These are phyloP conservation scores for Phialemonium atrogriseum DNA, from an alignment of 2,329 filamentous ascomycete genomes.

Conservation along the genomic window DNA sequence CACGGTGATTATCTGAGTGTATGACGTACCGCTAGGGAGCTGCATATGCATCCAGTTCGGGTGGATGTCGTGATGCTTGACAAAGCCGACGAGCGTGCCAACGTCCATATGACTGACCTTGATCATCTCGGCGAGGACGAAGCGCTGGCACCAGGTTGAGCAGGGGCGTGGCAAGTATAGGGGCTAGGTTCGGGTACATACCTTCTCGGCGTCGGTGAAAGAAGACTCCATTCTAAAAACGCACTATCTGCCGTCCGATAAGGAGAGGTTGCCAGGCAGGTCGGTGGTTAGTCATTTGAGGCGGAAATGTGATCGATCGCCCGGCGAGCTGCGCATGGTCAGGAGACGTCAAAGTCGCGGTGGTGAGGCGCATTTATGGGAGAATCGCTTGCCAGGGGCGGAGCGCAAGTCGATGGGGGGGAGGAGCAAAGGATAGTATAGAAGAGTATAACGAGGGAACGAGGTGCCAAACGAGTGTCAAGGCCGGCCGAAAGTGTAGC, in stretches of 20 bases:
- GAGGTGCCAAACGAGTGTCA: constrained; percentile 3
- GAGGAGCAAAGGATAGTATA: not conserved
- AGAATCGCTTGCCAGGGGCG: not conserved
- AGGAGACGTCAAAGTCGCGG: constrained; percentile 9
- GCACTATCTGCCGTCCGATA: constrained; percentile 8
- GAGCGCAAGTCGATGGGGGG: not conserved
- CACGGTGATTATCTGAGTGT: too few relatives aligned
- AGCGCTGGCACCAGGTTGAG: constrained; percentile 43
- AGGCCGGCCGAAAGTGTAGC: not conserved
- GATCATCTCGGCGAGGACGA: constrained; percentile 49
- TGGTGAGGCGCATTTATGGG: constrained; percentile 14
- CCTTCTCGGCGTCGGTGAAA: constrained; percentile 46
- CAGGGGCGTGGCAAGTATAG: constrained; percentile 4
- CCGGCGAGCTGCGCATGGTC: constrained; percentile 12
- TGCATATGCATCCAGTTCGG: constrained; percentile 27
- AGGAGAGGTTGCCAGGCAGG: constrained; percentile 12
- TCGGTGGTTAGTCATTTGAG: constrained; percentile 14
- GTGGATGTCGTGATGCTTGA: constrained; percentile 24
- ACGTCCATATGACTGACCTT: constrained; percentile 45
- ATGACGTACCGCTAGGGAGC: constrained; percentile 22
- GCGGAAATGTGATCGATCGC: constrained; percentile 11
- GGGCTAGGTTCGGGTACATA: constrained; percentile 19
- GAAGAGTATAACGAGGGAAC: too few relatives aligned
- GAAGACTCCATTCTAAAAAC: constrained; percentile 30
- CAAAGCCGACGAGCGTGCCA: constrained; percentile 35